Percentiles rank a stretch among this genome's conserved stretches.
phyloP scores from a whole-genome alignment of 2,329 filamentous ascomycete species.

The Dendrostoma leiphaemia region DNA sequence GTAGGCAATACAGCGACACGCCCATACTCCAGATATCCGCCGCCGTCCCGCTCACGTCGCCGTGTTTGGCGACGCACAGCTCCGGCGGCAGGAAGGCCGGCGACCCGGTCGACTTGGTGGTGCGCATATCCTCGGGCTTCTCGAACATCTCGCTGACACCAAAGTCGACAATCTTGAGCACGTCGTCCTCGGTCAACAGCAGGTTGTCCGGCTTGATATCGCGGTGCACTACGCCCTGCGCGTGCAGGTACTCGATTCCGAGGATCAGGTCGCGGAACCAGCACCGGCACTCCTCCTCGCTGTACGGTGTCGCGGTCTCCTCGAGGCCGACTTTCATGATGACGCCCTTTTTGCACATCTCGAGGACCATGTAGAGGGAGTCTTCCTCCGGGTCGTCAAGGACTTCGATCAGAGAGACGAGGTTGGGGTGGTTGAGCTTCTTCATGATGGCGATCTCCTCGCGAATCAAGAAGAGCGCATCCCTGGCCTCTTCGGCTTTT shows the following conservation, averaged over 20 bases:
- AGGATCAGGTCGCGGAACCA: constrained; percentile 96
- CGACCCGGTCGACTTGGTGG: constrained; percentile 88
- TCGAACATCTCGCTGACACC: constrained; percentile 99
- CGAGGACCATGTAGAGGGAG: constrained; percentile 96
- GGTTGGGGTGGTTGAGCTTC: constrained; percentile 89
- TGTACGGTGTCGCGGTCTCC: constrained; percentile 77
- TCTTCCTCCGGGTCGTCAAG: constrained; percentile 94
- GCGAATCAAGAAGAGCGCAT: constrained; percentile 81
- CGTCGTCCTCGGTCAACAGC: constrained; percentile 81
- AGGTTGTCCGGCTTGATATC: constrained; percentile 99
- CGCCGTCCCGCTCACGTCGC: constrained; percentile 81
- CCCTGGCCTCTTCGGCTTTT: constrained; percentile 60
- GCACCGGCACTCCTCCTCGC: constrained; percentile 75
- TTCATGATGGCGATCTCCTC: constrained; percentile 99
- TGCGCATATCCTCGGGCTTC: constrained; percentile 80
- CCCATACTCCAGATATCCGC: constrained; percentile 99
- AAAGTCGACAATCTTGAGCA: constrained; percentile 97
- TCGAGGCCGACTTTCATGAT: constrained; percentile 95
- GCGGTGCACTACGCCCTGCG: constrained; percentile 89
- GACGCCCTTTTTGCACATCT: constrained; percentile 98
- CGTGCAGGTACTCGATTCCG: constrained; percentile 94
- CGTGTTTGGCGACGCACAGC: constrained; percentile 82
- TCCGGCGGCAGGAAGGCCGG: constrained; percentile 94
- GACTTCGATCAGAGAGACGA: constrained; percentile 92
- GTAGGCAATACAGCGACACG: constrained; percentile 87